These are phyloP conservation scores for Thuidium tamariscinum DNA, from an alignment of 225 moss, liverwort and hornwort genomes.

Conservation along the genomic window DNA sequence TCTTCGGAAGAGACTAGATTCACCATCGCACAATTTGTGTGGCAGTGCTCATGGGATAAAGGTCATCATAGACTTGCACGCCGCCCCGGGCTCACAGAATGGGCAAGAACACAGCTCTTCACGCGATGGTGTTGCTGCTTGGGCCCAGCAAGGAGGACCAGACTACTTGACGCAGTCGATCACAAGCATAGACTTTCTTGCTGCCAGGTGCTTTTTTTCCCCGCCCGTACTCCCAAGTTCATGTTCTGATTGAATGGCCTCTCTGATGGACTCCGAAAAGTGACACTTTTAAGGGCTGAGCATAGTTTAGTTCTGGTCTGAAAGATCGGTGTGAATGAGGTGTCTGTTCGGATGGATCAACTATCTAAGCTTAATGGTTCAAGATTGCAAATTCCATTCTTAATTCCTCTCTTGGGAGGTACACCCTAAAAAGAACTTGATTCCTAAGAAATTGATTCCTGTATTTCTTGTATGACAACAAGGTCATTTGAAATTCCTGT, in stretches of 20 bases:
- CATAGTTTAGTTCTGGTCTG: not conserved
- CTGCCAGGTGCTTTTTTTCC: not conserved
- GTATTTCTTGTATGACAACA: no score
- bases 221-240: not conserved
- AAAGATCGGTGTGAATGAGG: not conserved
- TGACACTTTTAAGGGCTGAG: not conserved
- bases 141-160: conserved; percentile 25
- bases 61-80: conserved; percentile 30
- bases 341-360: not conserved
- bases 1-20: not conserved
- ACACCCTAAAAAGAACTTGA: not conserved
- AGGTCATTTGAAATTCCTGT: not conserved
- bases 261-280: not conserved
- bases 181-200: conserved; percentile 30
- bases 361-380: not conserved
- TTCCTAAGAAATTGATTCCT: no score
- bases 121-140: conserved; percentile 25
- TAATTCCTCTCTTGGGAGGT: not conserved
- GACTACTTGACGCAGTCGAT: conserved; percentile 21
- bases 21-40: not conserved
- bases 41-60: conserved; percentile 28
- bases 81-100: conserved; percentile 42
- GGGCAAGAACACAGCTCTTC: conserved; percentile 42
- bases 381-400: not conserved
- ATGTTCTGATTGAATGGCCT: not conserved